These are phyloP conservation scores for Cicer arietinum DNA, from an alignment of 306 rosid species.

Conservation along the genomic window DNA sequence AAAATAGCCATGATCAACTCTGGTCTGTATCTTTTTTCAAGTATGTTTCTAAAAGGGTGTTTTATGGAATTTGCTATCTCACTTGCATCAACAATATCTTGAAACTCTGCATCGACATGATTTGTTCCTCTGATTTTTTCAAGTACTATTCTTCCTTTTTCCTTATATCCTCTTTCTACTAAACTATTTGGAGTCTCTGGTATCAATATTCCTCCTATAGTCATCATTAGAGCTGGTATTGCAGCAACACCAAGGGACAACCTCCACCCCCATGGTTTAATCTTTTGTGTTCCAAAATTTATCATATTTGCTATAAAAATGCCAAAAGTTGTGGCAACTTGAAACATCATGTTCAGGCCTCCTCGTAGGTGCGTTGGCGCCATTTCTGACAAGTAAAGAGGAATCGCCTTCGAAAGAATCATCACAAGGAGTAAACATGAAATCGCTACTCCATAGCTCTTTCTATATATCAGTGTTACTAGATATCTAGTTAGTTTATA, in stretches of 20 bases:
- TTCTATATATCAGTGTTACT: neutral
- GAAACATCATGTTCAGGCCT: conserved; percentile 92
- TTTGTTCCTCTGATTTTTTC: conserved; percentile 75
- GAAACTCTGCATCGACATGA: conserved; percentile 78
- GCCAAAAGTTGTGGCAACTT: conserved; percentile 86
- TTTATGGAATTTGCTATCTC: conserved; percentile 67
- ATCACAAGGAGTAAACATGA: neutral
- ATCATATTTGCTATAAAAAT: conserved; percentile 91
- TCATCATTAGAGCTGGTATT: conserved; percentile 76
- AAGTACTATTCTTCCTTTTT: conserved; percentile 61
- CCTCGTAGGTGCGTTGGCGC: conserved; percentile 95
- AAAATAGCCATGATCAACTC: conserved; percentile 81
- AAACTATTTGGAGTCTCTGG: conserved; percentile 93
- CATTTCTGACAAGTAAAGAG: conserved; percentile 89
- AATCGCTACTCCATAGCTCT: neutral
- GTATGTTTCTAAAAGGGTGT: conserved; percentile 78
- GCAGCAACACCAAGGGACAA: conserved; percentile 86
- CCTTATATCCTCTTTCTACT: conserved; percentile 63
- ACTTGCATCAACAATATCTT: conserved; percentile 86
- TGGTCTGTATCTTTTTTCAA: conserved; percentile 67
- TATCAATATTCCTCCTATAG: conserved; percentile 78
- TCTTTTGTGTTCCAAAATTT: conserved; percentile 80
- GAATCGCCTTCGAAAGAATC: conserved; percentile 74
- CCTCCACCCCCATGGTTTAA: conserved; percentile 91
- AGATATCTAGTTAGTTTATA: no score